Evolutionary conservation across 352 stramenopile species (phyloP).

Genomic region (Thraustochytrium sp.): DNA sequence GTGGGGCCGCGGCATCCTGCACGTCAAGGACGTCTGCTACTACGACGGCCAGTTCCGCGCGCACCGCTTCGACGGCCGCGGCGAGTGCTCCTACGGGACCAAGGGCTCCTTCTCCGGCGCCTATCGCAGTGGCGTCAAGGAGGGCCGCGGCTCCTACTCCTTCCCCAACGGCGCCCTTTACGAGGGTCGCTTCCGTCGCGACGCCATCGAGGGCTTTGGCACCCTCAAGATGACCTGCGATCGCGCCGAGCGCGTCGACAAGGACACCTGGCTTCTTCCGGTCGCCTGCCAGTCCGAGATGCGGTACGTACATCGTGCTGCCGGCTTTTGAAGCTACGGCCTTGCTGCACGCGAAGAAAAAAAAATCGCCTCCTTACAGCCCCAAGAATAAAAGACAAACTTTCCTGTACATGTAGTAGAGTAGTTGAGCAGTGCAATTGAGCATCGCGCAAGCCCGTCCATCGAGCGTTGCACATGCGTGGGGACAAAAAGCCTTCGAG

Average conservation of each 20-base stretch:
- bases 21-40: conserved; percentile 10
- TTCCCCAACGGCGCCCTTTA: conserved; percentile 43
- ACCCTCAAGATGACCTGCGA: conserved; percentile 2
- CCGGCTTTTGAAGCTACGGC: conserved; percentile 36
- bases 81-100: conserved; percentile 1
- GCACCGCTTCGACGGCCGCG: conserved; percentile 23
- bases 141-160: conserved; percentile 40
- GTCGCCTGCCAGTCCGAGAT: conserved; percentile 23
- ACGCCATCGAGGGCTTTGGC: conserved; percentile 29
- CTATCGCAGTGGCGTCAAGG: conserved; percentile 17
- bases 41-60: conserved; percentile 27
- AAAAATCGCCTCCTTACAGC: no score
- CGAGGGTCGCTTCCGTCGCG: conserved; percentile 19
- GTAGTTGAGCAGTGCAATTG: no score
- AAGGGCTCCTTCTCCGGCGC: conserved; percentile 14
- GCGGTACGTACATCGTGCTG: conserved; percentile 6
- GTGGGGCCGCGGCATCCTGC: conserved; percentile 10
- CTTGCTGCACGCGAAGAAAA: no score
- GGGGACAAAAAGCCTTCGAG: no score
- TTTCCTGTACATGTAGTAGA: no score
- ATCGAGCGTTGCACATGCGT: no score
- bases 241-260: background rate
- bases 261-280: background rate
- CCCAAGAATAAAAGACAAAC: no score
- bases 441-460: no score